phyloP scores from a whole-genome alignment of 164 flowering plant species.

The Piper betle region DNA sequence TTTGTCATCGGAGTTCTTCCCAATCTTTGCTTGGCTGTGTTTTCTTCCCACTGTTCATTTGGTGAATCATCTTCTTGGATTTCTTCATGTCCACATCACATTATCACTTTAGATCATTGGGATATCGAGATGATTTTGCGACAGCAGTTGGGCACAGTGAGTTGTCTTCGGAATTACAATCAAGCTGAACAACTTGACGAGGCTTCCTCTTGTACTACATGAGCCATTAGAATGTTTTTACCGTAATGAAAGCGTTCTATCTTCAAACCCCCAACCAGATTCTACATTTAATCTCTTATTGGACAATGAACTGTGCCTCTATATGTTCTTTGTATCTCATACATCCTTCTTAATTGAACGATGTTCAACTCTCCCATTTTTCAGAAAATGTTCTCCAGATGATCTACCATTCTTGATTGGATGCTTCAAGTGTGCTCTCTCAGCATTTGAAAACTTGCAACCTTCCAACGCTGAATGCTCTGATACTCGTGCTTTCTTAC shows the following conservation, averaged over 20 bases:
- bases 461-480: not conserved
- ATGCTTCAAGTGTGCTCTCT: no score
- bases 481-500: not conserved
- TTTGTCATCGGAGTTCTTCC: no score
- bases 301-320: no score
- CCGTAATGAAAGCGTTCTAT: not conserved
- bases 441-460: not conserved
- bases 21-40: not conserved
- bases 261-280: not conserved
- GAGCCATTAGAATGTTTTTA: not conserved
- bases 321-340: no score
- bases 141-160: not conserved
- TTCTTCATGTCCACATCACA: not conserved
- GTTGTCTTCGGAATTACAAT: not conserved
- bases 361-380: no score
- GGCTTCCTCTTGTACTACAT: not conserved
- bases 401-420: no score
- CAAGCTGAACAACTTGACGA: not conserved
- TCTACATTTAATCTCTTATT: no score
- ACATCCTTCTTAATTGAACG: no score
- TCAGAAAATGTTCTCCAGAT: no score
- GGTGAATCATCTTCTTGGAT: no score
- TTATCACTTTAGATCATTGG: not conserved
- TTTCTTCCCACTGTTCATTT: no score
- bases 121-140: not conserved